Conservation (phyloP, 441 rosid genomes). For the Arabidopsis lyrata region DNA sequence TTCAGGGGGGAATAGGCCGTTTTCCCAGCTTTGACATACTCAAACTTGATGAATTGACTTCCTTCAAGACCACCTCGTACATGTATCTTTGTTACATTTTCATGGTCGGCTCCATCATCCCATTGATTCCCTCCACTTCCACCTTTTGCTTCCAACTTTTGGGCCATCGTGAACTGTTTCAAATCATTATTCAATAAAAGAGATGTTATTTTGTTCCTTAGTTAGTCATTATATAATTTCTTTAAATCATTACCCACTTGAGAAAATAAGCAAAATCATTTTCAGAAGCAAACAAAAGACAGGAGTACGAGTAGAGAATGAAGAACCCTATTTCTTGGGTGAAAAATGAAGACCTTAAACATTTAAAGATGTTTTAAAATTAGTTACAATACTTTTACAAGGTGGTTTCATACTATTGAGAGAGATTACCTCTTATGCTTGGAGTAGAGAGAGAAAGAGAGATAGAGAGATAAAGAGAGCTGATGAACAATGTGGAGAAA, state of each 20-base stretch:
- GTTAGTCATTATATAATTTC: too few relatives aligned
- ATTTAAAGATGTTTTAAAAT: too few relatives aligned
- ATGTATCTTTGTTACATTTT: background rate
- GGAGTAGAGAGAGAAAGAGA: background rate
- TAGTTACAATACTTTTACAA: background rate
- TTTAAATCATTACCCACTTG: background rate
- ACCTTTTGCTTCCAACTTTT: background rate
- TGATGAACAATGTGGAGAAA: background rate
- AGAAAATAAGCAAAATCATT: background rate
- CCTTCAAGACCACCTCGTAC: slow-evolving; percentile 8
- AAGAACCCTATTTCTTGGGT: too few relatives aligned
- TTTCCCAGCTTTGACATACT: slow-evolving; percentile 1
- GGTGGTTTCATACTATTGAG: background rate
- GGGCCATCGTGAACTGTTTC: background rate
- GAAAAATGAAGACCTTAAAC: too few relatives aligned
- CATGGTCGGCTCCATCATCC: background rate
- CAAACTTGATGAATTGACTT: background rate
- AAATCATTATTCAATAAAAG: background rate
- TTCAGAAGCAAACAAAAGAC: background rate
- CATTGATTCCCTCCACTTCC: slow-evolving; percentile 4
- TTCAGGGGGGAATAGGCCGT: too few relatives aligned
- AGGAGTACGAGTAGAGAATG: too few relatives aligned
- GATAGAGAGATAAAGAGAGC: background rate
- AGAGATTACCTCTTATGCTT: background rate
- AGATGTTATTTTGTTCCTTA: background rate